Evolutionary conservation across 805 yeast genomes (phyloP).

Genomic region (Dipodascus albidus): DNA sequence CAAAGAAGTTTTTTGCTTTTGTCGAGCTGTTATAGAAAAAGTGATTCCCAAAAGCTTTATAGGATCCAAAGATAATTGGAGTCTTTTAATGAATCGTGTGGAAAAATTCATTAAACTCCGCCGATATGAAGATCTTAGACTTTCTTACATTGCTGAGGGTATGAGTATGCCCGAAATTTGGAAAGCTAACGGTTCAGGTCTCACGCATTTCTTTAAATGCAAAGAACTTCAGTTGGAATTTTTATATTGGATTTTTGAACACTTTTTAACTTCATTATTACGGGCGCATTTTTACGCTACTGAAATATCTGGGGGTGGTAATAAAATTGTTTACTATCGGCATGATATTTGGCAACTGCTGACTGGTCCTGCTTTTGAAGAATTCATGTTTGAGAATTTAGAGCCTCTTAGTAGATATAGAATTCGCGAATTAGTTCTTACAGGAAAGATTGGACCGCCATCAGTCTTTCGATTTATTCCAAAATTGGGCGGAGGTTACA

Average conservation of each 20-base stretch:
- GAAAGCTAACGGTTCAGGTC: conserved; percentile 28
- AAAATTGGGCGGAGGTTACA: conserved; percentile 40
- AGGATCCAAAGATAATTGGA: conserved; percentile 43
- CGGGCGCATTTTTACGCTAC: conserved; percentile 57
- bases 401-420: conserved; percentile 14
- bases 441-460: conserved; percentile 27
- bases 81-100: conserved; percentile 28
- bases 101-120: conserved; percentile 29
- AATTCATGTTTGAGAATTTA: conserved; percentile 24
- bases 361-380: conserved; percentile 32
- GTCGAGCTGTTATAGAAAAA: conserved; percentile 28
- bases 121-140: conserved; percentile 27
- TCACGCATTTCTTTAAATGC: conserved; percentile 33
- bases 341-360: conserved; percentile 44
- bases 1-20: conserved; percentile 8
- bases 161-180: conserved; percentile 34
- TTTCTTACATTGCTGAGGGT: conserved; percentile 25
- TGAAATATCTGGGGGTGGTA: conserved; percentile 33
- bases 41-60: conserved; percentile 40
- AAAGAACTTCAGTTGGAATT: conserved; percentile 30
- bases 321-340: conserved; percentile 37
- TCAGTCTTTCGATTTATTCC: conserved; percentile 40
- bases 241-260: conserved; percentile 45
- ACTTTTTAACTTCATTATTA: conserved; percentile 36
- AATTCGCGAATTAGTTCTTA: conserved; percentile 10